Evolutionary conservation across 73 alveolate species (phyloP).

Genomic region (Blepharisma japonicum): DNA sequence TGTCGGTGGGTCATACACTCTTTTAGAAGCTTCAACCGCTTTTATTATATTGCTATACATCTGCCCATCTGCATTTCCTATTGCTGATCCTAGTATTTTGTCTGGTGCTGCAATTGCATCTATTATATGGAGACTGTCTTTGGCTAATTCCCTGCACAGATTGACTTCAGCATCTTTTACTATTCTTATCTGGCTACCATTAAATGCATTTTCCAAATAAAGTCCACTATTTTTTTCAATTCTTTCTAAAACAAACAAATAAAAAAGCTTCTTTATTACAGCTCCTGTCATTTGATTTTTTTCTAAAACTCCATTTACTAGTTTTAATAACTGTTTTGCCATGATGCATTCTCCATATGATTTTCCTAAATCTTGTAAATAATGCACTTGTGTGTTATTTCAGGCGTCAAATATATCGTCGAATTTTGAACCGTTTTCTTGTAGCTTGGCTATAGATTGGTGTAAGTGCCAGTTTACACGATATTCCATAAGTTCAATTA

Average conservation of each 20-base stretch:
- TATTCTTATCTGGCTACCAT: not conserved
- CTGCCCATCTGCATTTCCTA: slow-evolving; percentile 54
- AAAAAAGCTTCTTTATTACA: not conserved
- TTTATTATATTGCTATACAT: slow-evolving; percentile 27
- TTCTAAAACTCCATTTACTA: not conserved
- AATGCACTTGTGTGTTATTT: not conserved
- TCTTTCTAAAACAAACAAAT: not conserved
- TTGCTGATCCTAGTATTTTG: slow-evolving; percentile 40
- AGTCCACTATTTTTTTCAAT: not conserved
- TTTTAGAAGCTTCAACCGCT: not conserved
- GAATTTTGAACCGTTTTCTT: not conserved
- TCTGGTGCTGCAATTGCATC: slow-evolving; percentile 61
- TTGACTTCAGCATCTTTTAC: not conserved
- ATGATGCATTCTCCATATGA: not conserved
- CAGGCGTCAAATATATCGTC: not conserved
- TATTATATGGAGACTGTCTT: slow-evolving; percentile 36
- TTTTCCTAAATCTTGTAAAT: not conserved
- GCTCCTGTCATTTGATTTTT: not conserved
- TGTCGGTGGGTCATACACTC: not conserved
- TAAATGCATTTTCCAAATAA: slow-evolving; percentile 4
- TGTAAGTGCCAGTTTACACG: not conserved
- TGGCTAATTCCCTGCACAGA: slow-evolving; percentile 28
- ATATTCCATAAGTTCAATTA: not conserved
- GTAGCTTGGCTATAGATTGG: not conserved
- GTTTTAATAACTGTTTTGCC: not conserved